Base-by-base conservation (phyloP, 306 rosid genomes). In the Pterocarpus santalinus region DNA sequence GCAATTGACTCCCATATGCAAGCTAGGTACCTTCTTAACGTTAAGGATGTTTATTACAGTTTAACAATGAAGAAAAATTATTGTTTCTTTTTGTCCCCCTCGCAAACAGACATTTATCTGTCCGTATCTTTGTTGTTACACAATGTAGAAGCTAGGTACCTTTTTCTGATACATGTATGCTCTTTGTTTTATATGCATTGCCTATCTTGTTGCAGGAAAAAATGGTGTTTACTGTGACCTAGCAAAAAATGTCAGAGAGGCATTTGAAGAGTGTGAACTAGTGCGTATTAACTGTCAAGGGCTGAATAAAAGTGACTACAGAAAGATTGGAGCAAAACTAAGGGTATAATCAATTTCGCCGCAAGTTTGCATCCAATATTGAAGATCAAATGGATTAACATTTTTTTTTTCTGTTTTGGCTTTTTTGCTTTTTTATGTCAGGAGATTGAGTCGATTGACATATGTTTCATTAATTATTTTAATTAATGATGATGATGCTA, bases 281-380 rank as follows among this genome's bases (percentile, higher is more conserved):
- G 97, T 88, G n/a, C 91, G 92, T 16, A 88, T 95, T 72, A 89
- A 90, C 89, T 95, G 99, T 78, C 90, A 90, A 84, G 99, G 98
- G 82, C 75, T 95, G 87, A 95, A 95, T 69, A 84, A 83, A 61
- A 93, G 99, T 49, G 98, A 95, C 92, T 93, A 81, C 81, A 88
- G 87, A 53, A 95, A 75, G 88, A 95, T 95, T 65, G 99, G 97
- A 74, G 99, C 97, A 69, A 95, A 95, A 83, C 88, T 93, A 51
- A 95, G 83, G 99, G 99, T 95, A 80, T 64, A 75, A 38, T 47
- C 76, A 12, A 33, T 64, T 36, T 64, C 5, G 5, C 39, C 69
- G 13, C 47, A 78, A 65, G 35, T 73, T 41, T 64, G n/a, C 52
- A 49, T 72, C 63, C 60, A 11, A 49, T 72, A 79, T 79, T 51